Base-by-base conservation (phyloP, 2,329 filamentous ascomycete genomes). In the Clarireedia monteithiana region DNA sequence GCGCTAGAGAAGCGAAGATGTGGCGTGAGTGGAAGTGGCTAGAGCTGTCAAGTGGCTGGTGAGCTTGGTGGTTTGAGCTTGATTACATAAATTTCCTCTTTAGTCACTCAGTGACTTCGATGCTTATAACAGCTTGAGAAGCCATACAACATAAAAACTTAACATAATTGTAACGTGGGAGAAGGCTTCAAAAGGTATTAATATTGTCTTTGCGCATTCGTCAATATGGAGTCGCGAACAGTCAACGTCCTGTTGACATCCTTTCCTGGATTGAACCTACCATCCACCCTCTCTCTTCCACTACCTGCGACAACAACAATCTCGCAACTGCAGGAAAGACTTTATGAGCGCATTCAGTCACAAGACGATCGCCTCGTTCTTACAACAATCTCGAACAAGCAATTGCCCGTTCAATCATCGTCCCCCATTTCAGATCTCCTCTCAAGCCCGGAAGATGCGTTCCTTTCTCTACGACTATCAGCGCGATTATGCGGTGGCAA, bases 401-500 rank as follows among this genome's bases (percentile, higher is more conserved):
- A 86, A 63, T 75, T 96, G 0, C 71, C 78, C 0, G 68, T 75
- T 2, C 72, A 73, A 45, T 85, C 82, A 17, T 63, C 75, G 2
- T 68, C 73, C 0, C 76, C 80, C 2, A 74, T 95, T 27, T 80
- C 81, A 10, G 77, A 78, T 12, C 79, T 91, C 20, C 77, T 94
- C 39, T 74, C 78, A 3, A 68, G 70, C 36, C 63, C 67, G 5
- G 60, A 80, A 53, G 82, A 87, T 75, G 83, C 83, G 36, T 85
- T 97, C 62, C 78, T 99, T 15, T 86, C 91, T 0, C 80, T 99
- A 4, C 89, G 91, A 53, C 82, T 99, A 30, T 86, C 84, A 6
- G 77, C 86, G 1, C 87, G 88, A 5, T 75, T 96, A 40, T 88
- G 86, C 64, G 94, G 95, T 75, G 95, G 95, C 69, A 99, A 99